A percentile compares a stretch with the other conserved stretches of the same genome.
phyloP scores from a whole-genome alignment of 306 rosid species.

The barrel medic (Medicago truncatula) region DNA sequence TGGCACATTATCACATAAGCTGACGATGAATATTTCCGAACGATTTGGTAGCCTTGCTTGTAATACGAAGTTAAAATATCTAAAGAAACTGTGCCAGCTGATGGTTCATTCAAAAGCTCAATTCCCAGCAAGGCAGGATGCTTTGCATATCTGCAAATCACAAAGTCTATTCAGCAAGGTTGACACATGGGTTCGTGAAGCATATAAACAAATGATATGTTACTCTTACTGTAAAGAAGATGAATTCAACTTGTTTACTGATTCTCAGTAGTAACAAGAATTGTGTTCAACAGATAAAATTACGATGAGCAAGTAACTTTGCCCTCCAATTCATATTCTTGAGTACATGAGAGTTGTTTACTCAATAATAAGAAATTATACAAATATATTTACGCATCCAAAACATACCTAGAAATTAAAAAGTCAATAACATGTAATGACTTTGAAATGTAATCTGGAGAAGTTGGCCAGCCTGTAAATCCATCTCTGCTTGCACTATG shows the following conservation, averaged over 20 bases:
- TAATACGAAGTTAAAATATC: constrained; percentile 71
- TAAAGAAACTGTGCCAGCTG: constrained; percentile 68
- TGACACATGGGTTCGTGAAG: too few relatives aligned
- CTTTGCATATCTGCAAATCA: constrained; percentile 70
- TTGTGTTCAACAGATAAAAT: constrained; percentile 15
- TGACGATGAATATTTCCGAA: constrained; percentile 71
- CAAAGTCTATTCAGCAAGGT: constrained; percentile 29
- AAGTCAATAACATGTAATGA: constrained; percentile 80
- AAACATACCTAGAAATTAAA: constrained; percentile 67
- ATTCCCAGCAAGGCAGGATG: constrained; percentile 82
- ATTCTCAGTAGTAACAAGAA: not conserved
- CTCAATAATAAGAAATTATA: too few relatives aligned
- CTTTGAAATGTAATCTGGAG: constrained; percentile 63
- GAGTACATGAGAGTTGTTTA: too few relatives aligned
- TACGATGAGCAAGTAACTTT: not conserved
- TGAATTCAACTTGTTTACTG: constrained; percentile 12
- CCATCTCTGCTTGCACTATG: constrained; percentile 95
- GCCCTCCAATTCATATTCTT: constrained; percentile 2
- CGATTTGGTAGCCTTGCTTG: constrained; percentile 80
- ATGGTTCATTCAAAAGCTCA: constrained; percentile 92
- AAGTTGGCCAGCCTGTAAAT: constrained; percentile 70
- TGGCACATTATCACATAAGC: constrained; percentile 90
- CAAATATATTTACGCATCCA: too few relatives aligned
- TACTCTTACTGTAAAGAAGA: not conserved
- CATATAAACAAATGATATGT: too few relatives aligned